Base-by-base conservation (phyloP, 495 filamentous ascomycete genomes). In the Neurospora sp. region DNA sequence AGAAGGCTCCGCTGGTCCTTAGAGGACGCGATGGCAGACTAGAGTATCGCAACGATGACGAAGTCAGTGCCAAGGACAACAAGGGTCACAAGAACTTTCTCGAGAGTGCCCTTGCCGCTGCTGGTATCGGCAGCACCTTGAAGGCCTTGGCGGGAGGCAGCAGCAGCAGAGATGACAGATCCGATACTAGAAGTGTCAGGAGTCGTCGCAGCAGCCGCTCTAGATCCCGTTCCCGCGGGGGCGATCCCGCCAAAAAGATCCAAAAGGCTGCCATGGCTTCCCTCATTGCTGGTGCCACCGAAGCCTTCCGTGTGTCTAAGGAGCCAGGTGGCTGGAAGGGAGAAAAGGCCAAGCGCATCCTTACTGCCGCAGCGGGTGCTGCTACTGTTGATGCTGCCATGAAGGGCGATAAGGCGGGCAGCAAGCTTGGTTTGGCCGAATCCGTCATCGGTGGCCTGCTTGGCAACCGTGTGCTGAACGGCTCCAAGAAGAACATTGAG, bases 251-350 rank as follows among this genome's bases (percentile, higher is more conserved):
- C 48, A 87, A 87, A 71, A 92, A 92, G 72, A 89, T 96, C 76
- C 87, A 92, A 72, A 93, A 97, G 79, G 94, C 94, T 48, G 92
- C 93, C 76, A 92, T 92, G 80, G 93, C 94, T 22, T 95, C 94
- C 8, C 81, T 97, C 46, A 86, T 94, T 44, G 93, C 94, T 70
- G 94, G 93, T 73, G 94, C 93, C 11, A 88, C 92, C 31, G 93
- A 97, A 83, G 94, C 94, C 38, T 96, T 96, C 86, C 89, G 92
- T 42, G 86, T 90, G 44, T 92, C 93, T 78, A 96, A 96, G 76
- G 91, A 93, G 68, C 91, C 92, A 1, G 94, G 94, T 69, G 87
- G 89, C 22, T 96, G 93, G 92, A 90, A 87, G 41, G 94, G 94
- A 65, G 89, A 90, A 39, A 97, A 97, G 81, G 93, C 93, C 72